Evolutionary conservation across 176 grass and related monocot species (phyloP).

Genomic region (Musa beccarii): DNA sequence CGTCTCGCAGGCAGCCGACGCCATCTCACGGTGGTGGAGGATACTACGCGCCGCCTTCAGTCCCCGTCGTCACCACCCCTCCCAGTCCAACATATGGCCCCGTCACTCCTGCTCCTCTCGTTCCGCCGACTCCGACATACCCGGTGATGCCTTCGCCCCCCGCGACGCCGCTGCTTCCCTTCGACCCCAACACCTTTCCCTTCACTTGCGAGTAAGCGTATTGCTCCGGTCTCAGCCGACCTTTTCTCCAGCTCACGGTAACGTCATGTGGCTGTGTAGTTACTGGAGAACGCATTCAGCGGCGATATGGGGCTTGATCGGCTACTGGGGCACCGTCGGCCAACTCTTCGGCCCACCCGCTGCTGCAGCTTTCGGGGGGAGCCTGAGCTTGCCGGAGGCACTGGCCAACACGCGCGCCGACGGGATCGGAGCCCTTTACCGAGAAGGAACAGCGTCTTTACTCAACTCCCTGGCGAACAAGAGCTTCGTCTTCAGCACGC

Average conservation of each 20-base stretch:
- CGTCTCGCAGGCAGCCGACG: not conserved
- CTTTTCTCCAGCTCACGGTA: too few species aligned
- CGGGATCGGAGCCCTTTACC: conserved; percentile 25
- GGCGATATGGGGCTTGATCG: conserved; percentile 33
- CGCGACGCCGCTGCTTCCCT: not conserved
- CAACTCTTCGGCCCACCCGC: conserved; percentile 41
- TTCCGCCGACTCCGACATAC: not conserved
- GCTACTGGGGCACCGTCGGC: conserved; percentile 40
- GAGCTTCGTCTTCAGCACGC: conserved; percentile 27
- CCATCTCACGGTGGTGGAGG: not conserved
- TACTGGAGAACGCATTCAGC: conserved; percentile 67
- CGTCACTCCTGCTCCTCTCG: not conserved
- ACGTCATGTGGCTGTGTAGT: conserved; percentile 17
- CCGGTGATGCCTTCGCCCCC: not conserved
- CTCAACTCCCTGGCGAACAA: conserved; percentile 30
- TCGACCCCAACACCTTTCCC: conserved; percentile 4
- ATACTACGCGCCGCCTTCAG: not conserved
- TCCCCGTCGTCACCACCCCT: not conserved
- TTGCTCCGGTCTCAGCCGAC: too few species aligned
- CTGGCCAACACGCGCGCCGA: conserved; percentile 57
- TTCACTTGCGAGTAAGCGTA: not conserved
- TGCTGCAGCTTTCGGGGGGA: conserved; percentile 38
- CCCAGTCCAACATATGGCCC: too few species aligned
- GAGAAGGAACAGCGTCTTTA: not conserved
- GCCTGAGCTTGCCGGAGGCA: conserved; percentile 58